These are phyloP conservation scores for Rhynchosporium agropyri DNA, from an alignment of 2,329 filamentous ascomycete species.

Conservation along the genomic window DNA sequence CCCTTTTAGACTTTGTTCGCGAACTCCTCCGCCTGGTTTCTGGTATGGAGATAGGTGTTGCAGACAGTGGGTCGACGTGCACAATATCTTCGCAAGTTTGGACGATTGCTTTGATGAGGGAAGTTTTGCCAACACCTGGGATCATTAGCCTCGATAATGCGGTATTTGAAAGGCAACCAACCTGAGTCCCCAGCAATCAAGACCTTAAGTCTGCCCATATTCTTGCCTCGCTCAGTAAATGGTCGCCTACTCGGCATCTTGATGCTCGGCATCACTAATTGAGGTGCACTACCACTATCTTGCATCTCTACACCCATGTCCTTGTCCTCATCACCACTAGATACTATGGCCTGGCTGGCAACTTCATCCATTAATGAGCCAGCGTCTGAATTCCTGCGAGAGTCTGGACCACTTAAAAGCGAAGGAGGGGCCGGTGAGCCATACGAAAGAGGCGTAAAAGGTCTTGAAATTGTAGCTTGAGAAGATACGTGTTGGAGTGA, in stretches of 20 bases:
- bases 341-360: constrained; percentile 43
- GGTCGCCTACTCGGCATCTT: constrained; percentile 85
- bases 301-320: constrained; percentile 51
- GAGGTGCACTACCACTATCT: constrained; percentile 61
- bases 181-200: constrained; percentile 80
- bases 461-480: constrained; percentile 46
- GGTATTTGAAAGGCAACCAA: constrained; percentile 43
- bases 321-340: constrained; percentile 43
- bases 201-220: constrained; percentile 85
- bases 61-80: constrained; percentile 69
- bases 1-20: constrained; percentile 35
- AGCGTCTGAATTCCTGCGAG: constrained; percentile 54
- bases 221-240: constrained; percentile 85
- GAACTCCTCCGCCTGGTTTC: constrained; percentile 36
- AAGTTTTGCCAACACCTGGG: constrained; percentile 82
- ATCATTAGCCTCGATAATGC: constrained; percentile 26
- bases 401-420: constrained; percentile 53
- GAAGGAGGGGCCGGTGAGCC: constrained; percentile 48
- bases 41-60: constrained; percentile 40
- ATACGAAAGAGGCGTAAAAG: constrained; percentile 50
- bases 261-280: constrained; percentile 98
- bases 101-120: constrained; percentile 83
- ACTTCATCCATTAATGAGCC: constrained; percentile 52
- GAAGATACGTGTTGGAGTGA: constrained; percentile 39
- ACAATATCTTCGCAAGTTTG: constrained; percentile 90